These are phyloP conservation scores for Tetrahymena elliotti DNA, from an alignment of 73 alveolate genomes.

Conservation along the genomic window DNA sequence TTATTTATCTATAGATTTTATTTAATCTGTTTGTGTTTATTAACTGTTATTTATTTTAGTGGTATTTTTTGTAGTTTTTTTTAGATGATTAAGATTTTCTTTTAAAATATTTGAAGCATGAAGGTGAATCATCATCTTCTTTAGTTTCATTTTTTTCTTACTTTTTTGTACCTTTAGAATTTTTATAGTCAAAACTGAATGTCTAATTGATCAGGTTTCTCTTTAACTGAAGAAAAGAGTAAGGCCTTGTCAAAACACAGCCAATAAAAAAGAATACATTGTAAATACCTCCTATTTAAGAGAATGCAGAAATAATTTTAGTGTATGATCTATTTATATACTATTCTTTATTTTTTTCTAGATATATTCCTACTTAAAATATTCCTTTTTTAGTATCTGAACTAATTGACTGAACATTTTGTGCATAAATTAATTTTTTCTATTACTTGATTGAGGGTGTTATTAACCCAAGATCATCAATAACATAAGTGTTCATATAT, in stretches of 20 bases:
- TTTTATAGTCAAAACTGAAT: neutral
- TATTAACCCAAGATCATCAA: neutral
- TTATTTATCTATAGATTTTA: neutral
- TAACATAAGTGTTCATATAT: neutral
- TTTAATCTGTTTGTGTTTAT: too few species aligned
- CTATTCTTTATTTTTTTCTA: neutral
- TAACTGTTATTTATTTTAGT: too few species aligned
- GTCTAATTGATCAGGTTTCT: neutral
- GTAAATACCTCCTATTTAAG: neutral
- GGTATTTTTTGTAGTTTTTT: neutral
- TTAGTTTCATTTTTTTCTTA: neutral
- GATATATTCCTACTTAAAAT: neutral
- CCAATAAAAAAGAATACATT: neutral
- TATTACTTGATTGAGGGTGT: neutral
- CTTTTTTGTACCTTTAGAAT: neutral
- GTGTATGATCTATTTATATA: neutral
- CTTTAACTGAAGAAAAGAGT: neutral
- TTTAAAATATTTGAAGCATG: neutral
- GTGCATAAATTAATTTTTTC: too few species aligned
- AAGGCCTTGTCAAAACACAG: neutral
- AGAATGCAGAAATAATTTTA: neutral
- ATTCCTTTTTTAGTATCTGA: neutral
- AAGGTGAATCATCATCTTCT: too few species aligned
- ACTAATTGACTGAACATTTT: neutral
- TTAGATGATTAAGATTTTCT: neutral